phyloP scores from a whole-genome alignment of 805 yeast genomes.

The Candida boleticola region DNA sequence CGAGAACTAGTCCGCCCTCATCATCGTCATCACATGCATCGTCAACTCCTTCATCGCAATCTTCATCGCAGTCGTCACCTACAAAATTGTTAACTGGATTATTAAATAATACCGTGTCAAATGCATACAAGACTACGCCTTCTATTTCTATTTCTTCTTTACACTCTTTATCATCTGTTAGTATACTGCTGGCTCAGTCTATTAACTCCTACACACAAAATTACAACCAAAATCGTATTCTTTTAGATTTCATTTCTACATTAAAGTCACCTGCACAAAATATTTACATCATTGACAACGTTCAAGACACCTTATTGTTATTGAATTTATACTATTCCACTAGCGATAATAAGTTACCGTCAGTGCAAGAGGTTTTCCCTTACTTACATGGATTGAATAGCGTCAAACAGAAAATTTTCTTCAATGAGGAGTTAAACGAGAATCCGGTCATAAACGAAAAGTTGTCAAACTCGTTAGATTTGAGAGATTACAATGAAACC shows the following conservation, averaged over 20 bases:
- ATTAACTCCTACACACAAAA: background rate
- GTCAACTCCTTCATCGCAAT: background rate
- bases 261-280: background rate
- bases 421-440: slow-evolving; percentile 14
- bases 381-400: slow-evolving; percentile 32
- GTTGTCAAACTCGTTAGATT: slow-evolving; percentile 6
- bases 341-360: slow-evolving; percentile 12
- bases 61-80: background rate
- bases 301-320: background rate
- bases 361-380: slow-evolving; percentile 24
- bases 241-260: background rate
- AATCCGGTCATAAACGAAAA: slow-evolving; percentile 7
- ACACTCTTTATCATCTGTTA: slow-evolving; percentile 1
- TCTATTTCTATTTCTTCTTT: slow-evolving; percentile 2
- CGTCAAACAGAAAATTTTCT: slow-evolving; percentile 26
- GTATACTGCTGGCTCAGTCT: slow-evolving; percentile 4
- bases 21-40: background rate
- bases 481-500: background rate
- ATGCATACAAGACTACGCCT: slow-evolving; percentile 1
- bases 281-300: slow-evolving; percentile 1
- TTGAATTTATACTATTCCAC: slow-evolving; percentile 1
- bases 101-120: background rate
- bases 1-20: background rate
- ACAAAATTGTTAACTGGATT: background rate
- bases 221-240: background rate